Conservation (phyloP, 768 basidiomycete genomes). For the Lactarius quietus region DNA sequence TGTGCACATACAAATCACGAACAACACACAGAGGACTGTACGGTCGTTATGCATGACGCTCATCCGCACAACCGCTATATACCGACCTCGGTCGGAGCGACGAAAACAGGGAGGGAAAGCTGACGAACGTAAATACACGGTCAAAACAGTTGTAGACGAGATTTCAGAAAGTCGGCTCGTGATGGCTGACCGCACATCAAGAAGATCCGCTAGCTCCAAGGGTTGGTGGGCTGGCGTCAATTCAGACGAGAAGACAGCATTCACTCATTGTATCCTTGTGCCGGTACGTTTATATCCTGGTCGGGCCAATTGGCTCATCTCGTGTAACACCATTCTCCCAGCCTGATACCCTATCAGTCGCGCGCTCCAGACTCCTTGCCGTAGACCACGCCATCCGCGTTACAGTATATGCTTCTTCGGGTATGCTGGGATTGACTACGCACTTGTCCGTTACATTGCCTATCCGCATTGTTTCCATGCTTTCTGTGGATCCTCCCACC, state of each 20-base stretch:
- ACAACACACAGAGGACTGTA: conserved; percentile 64
- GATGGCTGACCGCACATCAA: conserved; percentile 57
- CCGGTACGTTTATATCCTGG: conserved; percentile 54
- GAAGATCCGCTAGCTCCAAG: conserved; percentile 71
- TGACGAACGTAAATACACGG: conserved; percentile 47
- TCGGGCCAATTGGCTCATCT: neutral
- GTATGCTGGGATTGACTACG: conserved; percentile 39
- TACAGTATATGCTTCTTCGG: conserved; percentile 52
- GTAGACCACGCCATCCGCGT: conserved; percentile 71
- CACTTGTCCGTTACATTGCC: conserved; percentile 72
- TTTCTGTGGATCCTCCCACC: conserved; percentile 82
- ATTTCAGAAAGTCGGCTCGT: conserved; percentile 64
- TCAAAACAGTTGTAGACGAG: conserved; percentile 56
- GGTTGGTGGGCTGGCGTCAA: conserved; percentile 89
- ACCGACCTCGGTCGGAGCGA: conserved; percentile 49
- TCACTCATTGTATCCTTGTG: conserved; percentile 64
- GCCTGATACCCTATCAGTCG: conserved; percentile 67
- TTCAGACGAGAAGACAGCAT: conserved; percentile 55
- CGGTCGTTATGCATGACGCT: conserved; percentile 62
- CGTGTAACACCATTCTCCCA: conserved; percentile 31
- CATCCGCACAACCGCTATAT: conserved; percentile 61
- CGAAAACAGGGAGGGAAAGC: conserved; percentile 30
- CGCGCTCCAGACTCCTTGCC: conserved; percentile 68
- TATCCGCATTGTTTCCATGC: conserved; percentile 72
- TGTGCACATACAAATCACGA: conserved; percentile 60